Percentiles rank a stretch among this genome's conserved stretches.
These are phyloP conservation scores for Linnemannia elongata DNA, from an alignment of 192 early-diverging fungal genomes.

Conservation along the genomic window DNA sequence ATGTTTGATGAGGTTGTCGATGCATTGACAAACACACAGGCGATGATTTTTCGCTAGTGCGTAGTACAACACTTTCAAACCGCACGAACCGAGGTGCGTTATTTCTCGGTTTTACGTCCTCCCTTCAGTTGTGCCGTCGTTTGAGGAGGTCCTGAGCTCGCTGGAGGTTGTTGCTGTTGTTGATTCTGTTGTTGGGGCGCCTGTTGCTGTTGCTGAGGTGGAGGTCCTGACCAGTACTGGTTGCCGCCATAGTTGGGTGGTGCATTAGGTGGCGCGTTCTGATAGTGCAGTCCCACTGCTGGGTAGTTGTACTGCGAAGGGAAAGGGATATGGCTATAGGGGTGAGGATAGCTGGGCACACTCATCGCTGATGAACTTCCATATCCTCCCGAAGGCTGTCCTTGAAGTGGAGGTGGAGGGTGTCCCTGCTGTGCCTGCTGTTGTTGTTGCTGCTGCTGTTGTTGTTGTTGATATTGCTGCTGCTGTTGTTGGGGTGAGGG, in stretches of 20 bases:
- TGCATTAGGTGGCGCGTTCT: conserved; percentile 7
- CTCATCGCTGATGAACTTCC: conserved; percentile 43
- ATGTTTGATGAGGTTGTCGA: too few species aligned
- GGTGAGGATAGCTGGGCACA: conserved; percentile 29
- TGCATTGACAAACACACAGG: too few species aligned
- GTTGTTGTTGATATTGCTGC: conserved; percentile 18
- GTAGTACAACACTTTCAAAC: too few species aligned
- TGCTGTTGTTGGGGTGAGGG: conserved; percentile 16
- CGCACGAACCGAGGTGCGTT: not conserved
- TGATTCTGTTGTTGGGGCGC: not conserved
- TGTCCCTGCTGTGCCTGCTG: conserved; percentile 17
- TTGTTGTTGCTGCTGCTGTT: conserved; percentile 5
- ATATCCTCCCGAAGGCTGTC: conserved; percentile 26
- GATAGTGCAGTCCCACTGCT: conserved; percentile 29
- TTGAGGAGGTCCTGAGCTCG: not conserved
- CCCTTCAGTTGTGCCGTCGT: conserved; percentile 1
- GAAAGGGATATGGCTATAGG: conserved; percentile 33
- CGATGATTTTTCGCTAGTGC: not conserved
- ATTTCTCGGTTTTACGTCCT: not conserved
- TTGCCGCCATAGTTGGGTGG: conserved; percentile 5
- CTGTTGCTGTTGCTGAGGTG: conserved; percentile 14
- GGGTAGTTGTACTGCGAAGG: conserved; percentile 27
- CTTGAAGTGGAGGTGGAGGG: conserved; percentile 1
- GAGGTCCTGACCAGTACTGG: conserved; percentile 34
- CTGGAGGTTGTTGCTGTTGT: conserved; percentile 8